Base-by-base conservation (phyloP, 768 basidiomycete species). In the Tremella fuciformis region DNA sequence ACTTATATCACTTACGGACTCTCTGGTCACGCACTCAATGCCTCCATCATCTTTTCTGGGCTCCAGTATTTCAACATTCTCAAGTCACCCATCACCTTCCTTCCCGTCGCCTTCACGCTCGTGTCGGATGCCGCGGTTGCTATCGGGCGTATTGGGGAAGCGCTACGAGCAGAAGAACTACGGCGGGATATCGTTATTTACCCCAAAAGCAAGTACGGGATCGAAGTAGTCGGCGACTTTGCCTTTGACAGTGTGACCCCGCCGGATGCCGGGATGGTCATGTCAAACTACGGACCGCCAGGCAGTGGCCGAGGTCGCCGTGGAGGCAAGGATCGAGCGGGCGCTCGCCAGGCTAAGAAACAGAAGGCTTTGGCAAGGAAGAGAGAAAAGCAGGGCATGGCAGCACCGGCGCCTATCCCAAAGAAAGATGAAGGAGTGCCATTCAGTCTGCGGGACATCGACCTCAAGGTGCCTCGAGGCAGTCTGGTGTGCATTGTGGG, bases 1-100 rank as follows among this genome's bases (percentile, higher is more conserved):
- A 65, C 75, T 0, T 72, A 87, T 83, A 82, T 88, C 60, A 85
- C 85, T 0, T 88, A 86, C 65, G 79, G 81, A 1, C 72, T 86
- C 16, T 82, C 78, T 24, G 83, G 83, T 11, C 83, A 86, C 55
- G 64, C 77, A 9, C 78, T 86, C 38, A 80, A 82, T 55, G 74
- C 84, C 1, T 82, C 84, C 0, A 76, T 80, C 54, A 82, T 86
- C 50, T 85, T 86, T 67, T 77, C 80, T 7, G 80, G 82, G 7
- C 71, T 86, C 18, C 84, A 85, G 58, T 76, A 83, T 21, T 85
- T 84, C 77, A 83, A 84, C 57, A 55, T 76, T 24, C 59, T 78
- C 26, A 58, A 64, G 42, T 39, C 52, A 6, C 77, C 77, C 0
- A 62, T 78, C 9, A 41, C 57, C 8, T 58, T 60, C 19, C 58